phyloP scores from a whole-genome alignment of 2,329 filamentous ascomycete species.

The Sphaerulina vaccinii region DNA sequence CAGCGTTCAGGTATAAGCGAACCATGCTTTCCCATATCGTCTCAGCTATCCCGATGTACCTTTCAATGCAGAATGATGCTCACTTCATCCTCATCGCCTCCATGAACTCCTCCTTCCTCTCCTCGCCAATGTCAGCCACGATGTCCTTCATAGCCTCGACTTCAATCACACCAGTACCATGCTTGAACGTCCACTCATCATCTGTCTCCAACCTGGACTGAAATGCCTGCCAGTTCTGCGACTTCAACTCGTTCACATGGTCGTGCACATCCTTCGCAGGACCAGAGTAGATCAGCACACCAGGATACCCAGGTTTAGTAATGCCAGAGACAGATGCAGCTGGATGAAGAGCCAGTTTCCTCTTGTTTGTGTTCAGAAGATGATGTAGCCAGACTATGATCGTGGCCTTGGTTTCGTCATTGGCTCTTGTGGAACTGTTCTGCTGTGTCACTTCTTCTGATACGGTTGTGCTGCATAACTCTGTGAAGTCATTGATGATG shows the following conservation, averaged over 20 bases:
- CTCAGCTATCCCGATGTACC: no score
- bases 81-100: slow-evolving; percentile 39
- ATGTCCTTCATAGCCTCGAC: slow-evolving; percentile 48
- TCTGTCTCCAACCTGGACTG: slow-evolving; percentile 45
- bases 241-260: slow-evolving; percentile 45
- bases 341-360: slow-evolving; percentile 45
- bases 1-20: no score
- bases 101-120: slow-evolving; percentile 33
- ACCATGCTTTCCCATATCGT: no score
- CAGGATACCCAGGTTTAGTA: slow-evolving; percentile 50
- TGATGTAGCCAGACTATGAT: slow-evolving; percentile 50
- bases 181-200: slow-evolving; percentile 42
- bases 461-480: slow-evolving; percentile 26
- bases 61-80: background rate
- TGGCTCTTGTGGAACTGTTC: background rate
- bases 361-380: slow-evolving; percentile 47
- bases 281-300: slow-evolving; percentile 46
- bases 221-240: slow-evolving; percentile 48
- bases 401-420: slow-evolving; percentile 15
- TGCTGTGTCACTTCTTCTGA: background rate
- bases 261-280: slow-evolving; percentile 39
- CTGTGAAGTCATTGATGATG: slow-evolving; percentile 42
- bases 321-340: slow-evolving; percentile 40
- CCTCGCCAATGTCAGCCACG: slow-evolving; percentile 39
- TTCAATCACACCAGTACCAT: slow-evolving; percentile 43